Evolutionary conservation across 352 stramenopile genomes (phyloP).

Genomic region (Phytopythium mirpurense): DNA sequence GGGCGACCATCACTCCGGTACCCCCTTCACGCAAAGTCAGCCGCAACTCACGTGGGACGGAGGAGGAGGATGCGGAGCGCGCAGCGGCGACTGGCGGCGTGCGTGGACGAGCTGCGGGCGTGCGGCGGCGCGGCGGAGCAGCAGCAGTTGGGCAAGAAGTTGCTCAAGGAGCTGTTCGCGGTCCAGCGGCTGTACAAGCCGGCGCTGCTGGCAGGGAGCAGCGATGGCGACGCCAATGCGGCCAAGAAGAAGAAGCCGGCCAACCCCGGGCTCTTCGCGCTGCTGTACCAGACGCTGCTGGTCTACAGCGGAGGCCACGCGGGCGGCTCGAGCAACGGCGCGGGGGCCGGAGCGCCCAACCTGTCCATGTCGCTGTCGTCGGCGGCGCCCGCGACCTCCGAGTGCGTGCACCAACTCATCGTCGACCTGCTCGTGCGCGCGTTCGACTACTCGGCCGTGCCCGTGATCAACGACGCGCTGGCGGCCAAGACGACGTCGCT

Average conservation of each 20-base stretch:
- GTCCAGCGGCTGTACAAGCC: conserved; percentile 56
- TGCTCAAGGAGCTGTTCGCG: conserved; percentile 51
- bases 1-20: background rate
- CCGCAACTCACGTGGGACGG: background rate
- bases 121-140: conserved; percentile 21
- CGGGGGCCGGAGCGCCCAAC: conserved; percentile 19
- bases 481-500: conserved; percentile 47
- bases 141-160: conserved; percentile 29
- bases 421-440: conserved; percentile 65
- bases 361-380: conserved; percentile 54
- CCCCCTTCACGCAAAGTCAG: background rate
- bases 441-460: conserved; percentile 68
- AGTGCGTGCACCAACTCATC: conserved; percentile 62
- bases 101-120: conserved; percentile 40
- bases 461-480: conserved; percentile 51
- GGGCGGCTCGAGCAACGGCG: conserved; percentile 16
- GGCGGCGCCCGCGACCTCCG: conserved; percentile 42
- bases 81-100: conserved; percentile 37
- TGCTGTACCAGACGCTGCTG: conserved; percentile 58
- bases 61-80: conserved; percentile 26
- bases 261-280: conserved; percentile 46
- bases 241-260: conserved; percentile 19
- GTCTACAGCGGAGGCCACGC: conserved; percentile 57
- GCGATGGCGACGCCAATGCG: background rate
- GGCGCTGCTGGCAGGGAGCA: conserved; percentile 17